Evolutionary conservation across 306 rosid species (phyloP).

Genomic region (Albizia julibrissin): DNA sequence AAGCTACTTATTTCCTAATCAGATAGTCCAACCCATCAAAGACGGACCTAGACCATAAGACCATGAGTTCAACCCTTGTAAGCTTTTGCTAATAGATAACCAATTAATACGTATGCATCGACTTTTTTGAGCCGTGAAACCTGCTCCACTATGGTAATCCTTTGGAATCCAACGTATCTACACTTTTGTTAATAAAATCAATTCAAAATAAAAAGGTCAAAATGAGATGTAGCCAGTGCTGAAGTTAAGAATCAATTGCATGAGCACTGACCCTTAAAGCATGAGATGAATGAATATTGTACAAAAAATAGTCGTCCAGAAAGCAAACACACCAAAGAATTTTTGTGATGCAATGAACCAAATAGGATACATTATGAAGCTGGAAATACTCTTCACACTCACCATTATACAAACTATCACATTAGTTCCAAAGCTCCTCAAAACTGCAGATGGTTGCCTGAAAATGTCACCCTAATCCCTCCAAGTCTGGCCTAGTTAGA

Average conservation of each 20-base stretch:
- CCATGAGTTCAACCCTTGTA: not conserved
- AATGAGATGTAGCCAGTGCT: not conserved
- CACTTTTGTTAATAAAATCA: not conserved
- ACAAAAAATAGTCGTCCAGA: not conserved
- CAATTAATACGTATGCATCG: not conserved
- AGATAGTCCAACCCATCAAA: too few species aligned
- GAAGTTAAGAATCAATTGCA: not conserved
- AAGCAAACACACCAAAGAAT: slow-evolving; percentile 6
- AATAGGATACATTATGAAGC: not conserved
- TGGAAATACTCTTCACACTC: not conserved
- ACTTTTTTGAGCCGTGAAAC: not conserved
- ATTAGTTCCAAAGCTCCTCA: too few species aligned
- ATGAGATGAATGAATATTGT: not conserved
- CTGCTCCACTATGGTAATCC: not conserved
- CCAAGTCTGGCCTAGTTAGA: not conserved
- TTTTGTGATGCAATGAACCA: not conserved
- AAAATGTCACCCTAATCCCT: not conserved
- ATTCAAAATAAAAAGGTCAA: not conserved
- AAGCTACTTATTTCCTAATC: too few species aligned
- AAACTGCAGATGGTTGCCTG: not conserved
- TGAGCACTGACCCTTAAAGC: not conserved
- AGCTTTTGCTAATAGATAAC: not conserved
- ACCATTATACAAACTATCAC: not conserved
- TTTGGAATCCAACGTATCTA: too few species aligned
- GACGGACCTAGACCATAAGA: too few species aligned